Evolutionary conservation across 495 filamentous ascomycete genomes (phyloP), one percentile per base, ranked within the genome.

Genomic region (Penicillium pancosmium): DNA sequence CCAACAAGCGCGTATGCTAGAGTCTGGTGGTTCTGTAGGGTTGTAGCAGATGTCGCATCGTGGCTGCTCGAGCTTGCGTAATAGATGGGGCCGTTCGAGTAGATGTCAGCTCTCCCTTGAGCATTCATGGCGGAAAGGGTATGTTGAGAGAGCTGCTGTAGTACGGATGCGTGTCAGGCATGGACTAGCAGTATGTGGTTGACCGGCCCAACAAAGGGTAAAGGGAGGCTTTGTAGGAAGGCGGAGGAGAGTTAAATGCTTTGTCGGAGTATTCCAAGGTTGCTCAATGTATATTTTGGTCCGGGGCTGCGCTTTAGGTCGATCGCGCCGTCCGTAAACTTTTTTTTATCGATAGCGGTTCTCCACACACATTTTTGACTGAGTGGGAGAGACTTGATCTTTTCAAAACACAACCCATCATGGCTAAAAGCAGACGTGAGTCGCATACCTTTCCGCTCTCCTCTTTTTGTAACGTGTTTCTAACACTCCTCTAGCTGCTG

Each of bases 371-470:
- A 31, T 31, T 31, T 31, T 31, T 7, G 6, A 7, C 25, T 5
- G 25, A 9, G 27, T 31, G 27, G 27, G 27, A 31, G 27, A 31
- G 27, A 31, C 27, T 31, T 31, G 27, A 31, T 31, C 27, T 31
- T 31, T 55, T 61, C 46, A 55, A 61, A 66, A 68, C 64, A 68
- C 54, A 56, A 54, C 34, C 57, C 50, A 80, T 49, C 52, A 85
- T 85, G 83, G 81, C 73, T 1, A 84, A 84, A 57, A 77, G 73
- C 54, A 76, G 63, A 50, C 64, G 72, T 73, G 66, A 75, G 69
- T 74, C 67, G 23, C 51, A 23, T 23, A 52, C 15, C 51, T 27
- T 19, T 10, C n/a, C 41, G 27, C 4, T 9, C 34, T 51, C 41
- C 6, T 21, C 50, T 54, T 43, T 9, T 18, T 55, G 66, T 74